phyloP scores from a whole-genome alignment of 306 rosid genomes.

The Trifolium fragiferum region DNA sequence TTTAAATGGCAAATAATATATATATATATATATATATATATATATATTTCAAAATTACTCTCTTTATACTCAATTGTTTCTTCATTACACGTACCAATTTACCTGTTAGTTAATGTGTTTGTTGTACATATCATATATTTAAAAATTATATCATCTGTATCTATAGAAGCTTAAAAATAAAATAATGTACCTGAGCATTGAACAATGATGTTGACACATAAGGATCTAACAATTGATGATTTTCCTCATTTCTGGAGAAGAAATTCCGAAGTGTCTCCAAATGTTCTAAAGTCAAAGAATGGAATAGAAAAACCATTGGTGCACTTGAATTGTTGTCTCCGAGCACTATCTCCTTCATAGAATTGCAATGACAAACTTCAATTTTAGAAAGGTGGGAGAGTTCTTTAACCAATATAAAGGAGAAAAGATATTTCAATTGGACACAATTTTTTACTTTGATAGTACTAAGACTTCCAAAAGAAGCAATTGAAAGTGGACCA shows the following conservation, averaged over 20 bases:
- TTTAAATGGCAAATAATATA: too few species aligned
- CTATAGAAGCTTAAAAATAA: not conserved
- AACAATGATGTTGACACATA: not conserved
- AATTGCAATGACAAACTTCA: slow-evolving; percentile 14
- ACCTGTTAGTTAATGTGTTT: too few species aligned
- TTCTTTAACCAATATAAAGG: not conserved
- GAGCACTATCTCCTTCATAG: not conserved
- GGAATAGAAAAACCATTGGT: not conserved
- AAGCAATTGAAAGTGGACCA: not conserved
- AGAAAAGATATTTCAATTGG: slow-evolving; percentile 24
- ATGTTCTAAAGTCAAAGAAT: slow-evolving; percentile 19
- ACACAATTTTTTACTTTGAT: not conserved
- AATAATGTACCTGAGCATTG: not conserved
- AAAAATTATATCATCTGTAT: not conserved
- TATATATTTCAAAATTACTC: too few species aligned
- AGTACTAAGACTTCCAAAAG: not conserved
- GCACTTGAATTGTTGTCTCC: not conserved
- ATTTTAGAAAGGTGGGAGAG: slow-evolving; percentile 3
- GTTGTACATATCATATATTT: too few species aligned
- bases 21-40: too few species aligned
- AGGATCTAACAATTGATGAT: not conserved
- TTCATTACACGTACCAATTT: too few species aligned
- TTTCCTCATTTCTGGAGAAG: not conserved
- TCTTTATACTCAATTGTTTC: too few species aligned
- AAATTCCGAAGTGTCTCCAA: not conserved